phyloP scores from a whole-genome alignment of 2,329 filamentous ascomycete species.

The Sporothrix brunneoviolacea region DNA sequence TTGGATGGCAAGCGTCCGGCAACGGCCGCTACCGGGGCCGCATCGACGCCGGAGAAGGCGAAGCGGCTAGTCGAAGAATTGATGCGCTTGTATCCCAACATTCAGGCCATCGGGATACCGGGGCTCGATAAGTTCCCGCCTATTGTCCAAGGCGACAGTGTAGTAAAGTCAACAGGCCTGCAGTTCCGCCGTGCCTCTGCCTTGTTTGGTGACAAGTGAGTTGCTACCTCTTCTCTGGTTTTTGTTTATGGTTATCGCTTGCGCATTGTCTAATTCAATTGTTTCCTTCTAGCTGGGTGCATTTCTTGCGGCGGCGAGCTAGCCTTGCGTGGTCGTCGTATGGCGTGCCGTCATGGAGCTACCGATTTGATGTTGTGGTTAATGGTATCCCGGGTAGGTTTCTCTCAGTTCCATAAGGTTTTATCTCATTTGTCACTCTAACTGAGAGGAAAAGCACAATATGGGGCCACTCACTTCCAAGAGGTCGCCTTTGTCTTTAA shows the following conservation, averaged over 20 bases:
- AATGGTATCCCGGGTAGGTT: constrained; percentile 22
- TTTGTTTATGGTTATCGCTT: neutral
- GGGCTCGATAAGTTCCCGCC: constrained; percentile 19
- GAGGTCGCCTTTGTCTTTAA: constrained; percentile 50
- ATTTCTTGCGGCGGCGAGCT: constrained; percentile 21
- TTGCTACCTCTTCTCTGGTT: too few relatives aligned
- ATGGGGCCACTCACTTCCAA: constrained; percentile 31
- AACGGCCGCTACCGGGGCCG: constrained; percentile 3
- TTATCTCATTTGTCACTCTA: neutral
- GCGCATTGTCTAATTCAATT: neutral
- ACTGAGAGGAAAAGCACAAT: neutral
- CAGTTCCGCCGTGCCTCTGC: constrained; percentile 13
- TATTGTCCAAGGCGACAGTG: constrained; percentile 37
- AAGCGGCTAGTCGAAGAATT: constrained; percentile 28
- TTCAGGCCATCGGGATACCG: constrained; percentile 42
- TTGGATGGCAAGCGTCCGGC: constrained; percentile 14
- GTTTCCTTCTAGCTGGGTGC: neutral
- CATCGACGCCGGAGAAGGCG: constrained; percentile 12
- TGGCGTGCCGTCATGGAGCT: constrained; percentile 27
- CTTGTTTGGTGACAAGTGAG: constrained; percentile 7
- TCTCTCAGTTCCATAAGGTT: too few relatives aligned
- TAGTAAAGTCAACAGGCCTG: constrained; percentile 5
- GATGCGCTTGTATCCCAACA: constrained; percentile 43
- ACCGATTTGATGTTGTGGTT: constrained; percentile 38
- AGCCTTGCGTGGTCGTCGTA: constrained; percentile 12